Evolutionary conservation across 352 stramenopile genomes (phyloP).

Genomic region (Globisporangium yorkense): DNA sequence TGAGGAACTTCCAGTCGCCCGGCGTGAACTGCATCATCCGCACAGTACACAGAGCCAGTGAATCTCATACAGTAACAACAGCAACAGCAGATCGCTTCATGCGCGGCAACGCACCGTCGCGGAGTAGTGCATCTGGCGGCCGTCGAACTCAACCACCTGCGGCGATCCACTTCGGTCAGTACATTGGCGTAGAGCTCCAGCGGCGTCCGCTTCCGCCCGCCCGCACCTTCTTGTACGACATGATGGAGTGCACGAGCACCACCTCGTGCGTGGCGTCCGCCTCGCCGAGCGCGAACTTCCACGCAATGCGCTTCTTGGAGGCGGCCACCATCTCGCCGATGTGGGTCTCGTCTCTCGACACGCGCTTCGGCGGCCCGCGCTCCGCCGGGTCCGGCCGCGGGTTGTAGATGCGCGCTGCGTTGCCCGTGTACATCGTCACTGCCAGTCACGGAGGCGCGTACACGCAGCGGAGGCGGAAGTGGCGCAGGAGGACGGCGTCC

Average conservation of each 20-base stretch:
- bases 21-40: slow-evolving; percentile 34
- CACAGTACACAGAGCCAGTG: neutral
- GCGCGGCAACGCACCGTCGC: slow-evolving; percentile 37
- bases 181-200: too few relatives aligned
- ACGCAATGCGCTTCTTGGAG: slow-evolving; percentile 81
- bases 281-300: slow-evolving; percentile 79
- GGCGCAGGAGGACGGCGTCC: too few relatives aligned
- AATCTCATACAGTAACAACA: neutral
- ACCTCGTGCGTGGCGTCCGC: slow-evolving; percentile 68
- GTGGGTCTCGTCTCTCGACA: slow-evolving; percentile 67
- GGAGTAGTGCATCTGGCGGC: slow-evolving; percentile 78
- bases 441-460: too few relatives aligned
- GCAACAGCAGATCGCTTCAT: neutral
- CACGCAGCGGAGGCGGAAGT: neutral
- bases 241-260: slow-evolving; percentile 73
- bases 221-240: slow-evolving; percentile 81
- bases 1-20: slow-evolving; percentile 73
- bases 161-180: neutral
- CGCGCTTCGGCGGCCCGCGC: slow-evolving; percentile 59
- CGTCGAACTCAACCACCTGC: slow-evolving; percentile 73
- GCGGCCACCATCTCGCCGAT: slow-evolving; percentile 75
- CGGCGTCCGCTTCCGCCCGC: too few relatives aligned
- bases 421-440: slow-evolving; percentile 46
- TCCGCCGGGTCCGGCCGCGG: slow-evolving; percentile 61
- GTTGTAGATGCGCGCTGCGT: slow-evolving; percentile 63